Evolutionary conservation across 2,329 filamentous ascomycete species (phyloP).

Genomic region (Ceratocystis colombiana): DNA sequence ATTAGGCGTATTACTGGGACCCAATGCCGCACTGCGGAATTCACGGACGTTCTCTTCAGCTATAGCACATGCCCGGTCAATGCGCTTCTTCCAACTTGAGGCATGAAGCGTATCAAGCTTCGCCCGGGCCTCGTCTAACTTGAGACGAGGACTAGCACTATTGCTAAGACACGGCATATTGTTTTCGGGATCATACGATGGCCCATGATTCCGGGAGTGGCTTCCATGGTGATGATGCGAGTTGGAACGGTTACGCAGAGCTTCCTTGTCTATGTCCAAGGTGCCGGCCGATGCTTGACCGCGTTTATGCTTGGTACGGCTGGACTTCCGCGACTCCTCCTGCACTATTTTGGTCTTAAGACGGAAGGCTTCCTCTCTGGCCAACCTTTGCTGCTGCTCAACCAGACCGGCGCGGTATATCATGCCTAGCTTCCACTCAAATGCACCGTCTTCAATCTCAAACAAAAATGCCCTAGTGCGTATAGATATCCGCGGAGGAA

Average conservation of each 20-base stretch:
- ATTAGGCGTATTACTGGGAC: slow-evolving; percentile 67
- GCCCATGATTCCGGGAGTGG: slow-evolving; percentile 43
- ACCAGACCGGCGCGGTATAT: slow-evolving; percentile 84
- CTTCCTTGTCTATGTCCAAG: slow-evolving; percentile 24
- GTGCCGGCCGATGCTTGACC: slow-evolving; percentile 26
- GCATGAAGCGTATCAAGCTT: slow-evolving; percentile 72
- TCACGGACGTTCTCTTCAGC: slow-evolving; percentile 68
- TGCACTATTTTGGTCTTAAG: slow-evolving; percentile 78
- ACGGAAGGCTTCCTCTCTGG: slow-evolving; percentile 79
- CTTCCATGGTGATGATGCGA: slow-evolving; percentile 35
- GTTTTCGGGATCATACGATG: slow-evolving; percentile 71
- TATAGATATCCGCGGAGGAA: slow-evolving; percentile 74
- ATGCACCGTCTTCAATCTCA: slow-evolving; percentile 88
- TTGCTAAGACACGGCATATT: slow-evolving; percentile 36
- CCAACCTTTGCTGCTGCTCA: slow-evolving; percentile 82
- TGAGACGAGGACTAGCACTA: slow-evolving; percentile 30
- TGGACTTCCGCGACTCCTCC: slow-evolving; percentile 51
- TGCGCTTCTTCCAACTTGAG: slow-evolving; percentile 83
- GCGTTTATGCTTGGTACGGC: slow-evolving; percentile 40
- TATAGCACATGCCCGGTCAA: slow-evolving; percentile 62
- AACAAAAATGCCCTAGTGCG: slow-evolving; percentile 75
- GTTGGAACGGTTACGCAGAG: slow-evolving; percentile 36
- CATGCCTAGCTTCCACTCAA: slow-evolving; percentile 92
- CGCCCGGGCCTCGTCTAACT: slow-evolving; percentile 64
- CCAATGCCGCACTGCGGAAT: slow-evolving; percentile 70